Base-by-base conservation (phyloP, 2,329 filamentous ascomycete species). In the Ascocoryne sarcoides region DNA sequence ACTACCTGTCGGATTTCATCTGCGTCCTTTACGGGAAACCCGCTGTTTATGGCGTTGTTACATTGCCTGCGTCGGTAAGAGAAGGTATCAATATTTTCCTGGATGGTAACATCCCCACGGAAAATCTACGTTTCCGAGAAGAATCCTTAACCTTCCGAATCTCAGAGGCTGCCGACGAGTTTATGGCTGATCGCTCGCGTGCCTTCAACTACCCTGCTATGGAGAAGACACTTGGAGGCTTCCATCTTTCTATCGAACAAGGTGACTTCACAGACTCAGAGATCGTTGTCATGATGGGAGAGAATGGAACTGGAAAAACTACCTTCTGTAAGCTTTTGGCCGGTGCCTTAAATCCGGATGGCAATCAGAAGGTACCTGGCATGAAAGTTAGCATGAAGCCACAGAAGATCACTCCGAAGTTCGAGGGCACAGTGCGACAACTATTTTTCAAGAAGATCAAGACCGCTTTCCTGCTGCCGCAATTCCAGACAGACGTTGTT, bases 391-490 rank as follows among this genome's bases (percentile, higher is more conserved):
- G 82, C 70, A 93, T 96, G 88, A 98, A 98, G 75, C 93, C 93
- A 15, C 92, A 98, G 71, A 98, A 93, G 59, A 98, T 98, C 59
- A 98, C 89, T 2, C 92, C 92, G 60, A 98, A 95, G 67, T 98
- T 95, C 62, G 82, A 89, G 52, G 92, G 93, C 49, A 98, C 90
- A 29, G 92, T 98, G 43, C 87, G 92, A 48, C 88, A 95, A 65
- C 76, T 98, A 37, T 96, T 98, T 75, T 95, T 96, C 79, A 98
- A 98, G 82, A 90, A 92, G 71, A 98, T 98, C 68, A 95, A 95
- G 75, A 81, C 88, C 47, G 82, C 90, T 28, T 98, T 98, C 77
- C 65, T 98, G 56, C 92, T 82, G 54, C 92, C 92, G 20, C 92
- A 98, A 65, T 98, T 98, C 76, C 92, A 98, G 72, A 98, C 92